Evolutionary conservation across 2,329 filamentous ascomycete genomes (phyloP).

Genomic region (Fusarium robinianum): DNA sequence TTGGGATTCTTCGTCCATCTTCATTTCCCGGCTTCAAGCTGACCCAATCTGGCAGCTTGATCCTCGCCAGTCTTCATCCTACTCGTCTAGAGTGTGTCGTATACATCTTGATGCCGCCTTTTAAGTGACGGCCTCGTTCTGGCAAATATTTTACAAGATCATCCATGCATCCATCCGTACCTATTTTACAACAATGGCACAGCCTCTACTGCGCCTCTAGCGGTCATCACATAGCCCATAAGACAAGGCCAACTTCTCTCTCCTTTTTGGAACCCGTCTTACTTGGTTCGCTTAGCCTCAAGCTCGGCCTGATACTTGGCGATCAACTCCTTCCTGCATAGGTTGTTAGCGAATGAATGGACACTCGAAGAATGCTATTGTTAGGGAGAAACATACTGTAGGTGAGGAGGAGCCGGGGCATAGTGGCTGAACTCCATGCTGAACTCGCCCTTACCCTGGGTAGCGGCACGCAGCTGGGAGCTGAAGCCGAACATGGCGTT

Average conservation of each 20-base stretch:
- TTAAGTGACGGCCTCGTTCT: slow-evolving; percentile 14
- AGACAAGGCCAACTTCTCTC: slow-evolving; percentile 1
- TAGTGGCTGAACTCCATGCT: slow-evolving; percentile 99
- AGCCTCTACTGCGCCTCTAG: slow-evolving; percentile 8
- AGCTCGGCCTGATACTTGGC: slow-evolving; percentile 64
- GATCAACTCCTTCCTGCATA: slow-evolving; percentile 59
- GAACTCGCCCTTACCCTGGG: slow-evolving; percentile 98
- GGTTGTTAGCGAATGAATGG: slow-evolving; percentile 12
- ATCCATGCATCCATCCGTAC: slow-evolving; percentile 29
- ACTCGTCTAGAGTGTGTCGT: slow-evolving; percentile 26
- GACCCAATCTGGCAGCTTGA: slow-evolving; percentile 2
- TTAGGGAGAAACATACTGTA: slow-evolving; percentile 69
- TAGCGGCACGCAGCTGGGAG: slow-evolving; percentile 85
- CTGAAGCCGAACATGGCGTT: slow-evolving; percentile 99
- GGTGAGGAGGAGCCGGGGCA: slow-evolving; percentile 78
- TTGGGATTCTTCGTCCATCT: slow-evolving; percentile 19
- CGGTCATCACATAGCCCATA: slow-evolving; percentile 8
- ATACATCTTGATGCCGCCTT: slow-evolving; percentile 20
- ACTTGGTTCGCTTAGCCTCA: slow-evolving; percentile 60
- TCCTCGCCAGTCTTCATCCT: not conserved
- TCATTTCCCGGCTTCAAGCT: slow-evolving; percentile 1
- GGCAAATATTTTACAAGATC: slow-evolving; percentile 37
- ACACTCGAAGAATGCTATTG: not conserved
- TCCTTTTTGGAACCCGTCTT: slow-evolving; percentile 30
- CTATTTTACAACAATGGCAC: slow-evolving; percentile 32